Percentiles rank a stretch among this genome's conserved stretches.
Conservation (phyloP, 208 protist genomes). For the Strigomonas galati region DNA sequence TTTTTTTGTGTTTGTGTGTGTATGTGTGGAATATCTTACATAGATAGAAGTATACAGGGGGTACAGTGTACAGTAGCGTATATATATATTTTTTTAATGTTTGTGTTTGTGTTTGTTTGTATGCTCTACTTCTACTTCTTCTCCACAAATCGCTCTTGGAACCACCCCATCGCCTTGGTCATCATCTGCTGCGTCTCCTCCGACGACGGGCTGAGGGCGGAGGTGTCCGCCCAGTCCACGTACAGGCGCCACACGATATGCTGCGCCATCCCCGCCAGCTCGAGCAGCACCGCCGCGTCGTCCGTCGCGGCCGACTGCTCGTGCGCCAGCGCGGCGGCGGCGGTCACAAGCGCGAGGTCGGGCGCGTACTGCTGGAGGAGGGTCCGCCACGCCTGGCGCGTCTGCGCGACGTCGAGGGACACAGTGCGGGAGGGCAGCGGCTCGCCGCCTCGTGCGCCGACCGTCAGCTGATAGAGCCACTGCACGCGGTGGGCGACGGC, state of each 20-base stretch:
- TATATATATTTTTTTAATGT: too few relatives aligned
- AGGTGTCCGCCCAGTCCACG: too few relatives aligned
- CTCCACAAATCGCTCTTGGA: background rate
- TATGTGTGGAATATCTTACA: background rate
- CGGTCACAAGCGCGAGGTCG: slow-evolving; percentile 27
- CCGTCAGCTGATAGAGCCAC: background rate
- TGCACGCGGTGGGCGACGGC: background rate
- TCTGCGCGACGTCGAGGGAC: slow-evolving; percentile 8
- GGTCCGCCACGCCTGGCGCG: slow-evolving; percentile 14
- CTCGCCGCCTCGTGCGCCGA: background rate
- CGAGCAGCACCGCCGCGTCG: too few relatives aligned
- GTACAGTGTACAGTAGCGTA: too few relatives aligned
- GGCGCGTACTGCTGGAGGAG: slow-evolving; percentile 26
- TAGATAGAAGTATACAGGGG: too few relatives aligned
- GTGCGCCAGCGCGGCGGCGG: slow-evolving; percentile 25
- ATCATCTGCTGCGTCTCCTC: too few relatives aligned
- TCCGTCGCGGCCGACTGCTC: slow-evolving; percentile 12
- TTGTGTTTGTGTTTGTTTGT: background rate
- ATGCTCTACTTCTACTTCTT: too few relatives aligned
- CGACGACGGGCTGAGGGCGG: too few relatives aligned
- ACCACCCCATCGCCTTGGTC: too few relatives aligned
- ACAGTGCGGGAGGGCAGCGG: slow-evolving; percentile 13
- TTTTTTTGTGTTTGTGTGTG: background rate
- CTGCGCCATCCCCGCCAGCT: too few relatives aligned
- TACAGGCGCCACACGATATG: too few relatives aligned